Base-by-base conservation (phyloP, 2,329 filamentous ascomycete genomes). In the Trichothecium roseum region DNA sequence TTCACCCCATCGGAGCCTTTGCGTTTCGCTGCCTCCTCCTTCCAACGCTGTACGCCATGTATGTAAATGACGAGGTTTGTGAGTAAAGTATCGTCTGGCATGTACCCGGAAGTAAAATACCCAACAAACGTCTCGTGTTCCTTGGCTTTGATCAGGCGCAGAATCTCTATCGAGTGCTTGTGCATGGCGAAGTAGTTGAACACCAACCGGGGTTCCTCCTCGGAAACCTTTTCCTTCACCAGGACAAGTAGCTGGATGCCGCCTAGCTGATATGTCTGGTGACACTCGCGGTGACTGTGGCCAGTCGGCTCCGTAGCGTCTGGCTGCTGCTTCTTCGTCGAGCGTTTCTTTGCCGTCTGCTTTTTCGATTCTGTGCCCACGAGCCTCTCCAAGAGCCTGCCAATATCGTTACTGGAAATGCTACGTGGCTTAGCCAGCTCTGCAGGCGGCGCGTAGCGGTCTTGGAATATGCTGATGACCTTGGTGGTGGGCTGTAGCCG, bases 161-260 rank as follows among this genome's bases (percentile, higher is more conserved):
- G 42, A 13, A 54, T 24, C 30, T 54, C 45, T 3, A 54, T 6
- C 18, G 40, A 47, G 38, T 45, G 48, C 35, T 46, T 48, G 28
- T 53, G 47, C 49, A 54, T 52, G 34, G 46, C 49, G 27, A 53
- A 51, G 37, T 53, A 54, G 37, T 54, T 52, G 39, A 36, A 53
- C 15, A 48, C 8, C 4, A 53, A 35, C 2, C 47, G 3, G 14
- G 51, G 50, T 42, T 53, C 49, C 30, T 50, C 51, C 41, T 52
- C 46, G 27, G 38, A 44, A 8, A 53, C 37, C 18, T 39, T 47
- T 20, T 14, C 38, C 32, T 49, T 51, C 27, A 52, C 14, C 30
- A 51, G 36, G 28, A 42, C 35, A 10, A 52, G 48, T 30, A 53
- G 47, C 10, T 47, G 45, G 22, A 53, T 42, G 9, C 40, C 36